Percentiles rank a stretch among this genome's conserved stretches.
Evolutionary conservation across 2,329 filamentous ascomycete species (phyloP).

Genomic region (Fusarium algeriense): DNA sequence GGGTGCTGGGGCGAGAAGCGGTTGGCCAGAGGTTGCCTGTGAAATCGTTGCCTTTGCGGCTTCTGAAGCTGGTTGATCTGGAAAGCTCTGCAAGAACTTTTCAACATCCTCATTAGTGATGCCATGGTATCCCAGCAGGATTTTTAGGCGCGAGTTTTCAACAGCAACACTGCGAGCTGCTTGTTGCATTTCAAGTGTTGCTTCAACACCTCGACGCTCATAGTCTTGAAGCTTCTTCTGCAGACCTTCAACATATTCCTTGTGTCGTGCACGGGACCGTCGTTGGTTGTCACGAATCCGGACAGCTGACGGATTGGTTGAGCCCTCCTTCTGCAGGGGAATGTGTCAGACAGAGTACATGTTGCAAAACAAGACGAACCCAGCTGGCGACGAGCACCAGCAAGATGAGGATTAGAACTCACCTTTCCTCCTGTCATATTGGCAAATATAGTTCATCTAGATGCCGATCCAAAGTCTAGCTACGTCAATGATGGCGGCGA

Average conservation of each 20-base stretch:
- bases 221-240: constrained; percentile 61
- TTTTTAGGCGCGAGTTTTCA: constrained; percentile 61
- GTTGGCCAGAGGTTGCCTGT: constrained; percentile 25
- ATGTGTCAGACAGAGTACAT: constrained; percentile 38
- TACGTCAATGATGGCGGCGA: constrained; percentile 40
- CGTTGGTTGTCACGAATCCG: constrained; percentile 66
- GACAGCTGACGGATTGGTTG: constrained; percentile 51
- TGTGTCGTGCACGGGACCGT: constrained; percentile 63
- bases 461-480: constrained; percentile 41
- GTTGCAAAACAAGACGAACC: constrained; percentile 13
- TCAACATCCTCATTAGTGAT: constrained; percentile 56
- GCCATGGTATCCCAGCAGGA: constrained; percentile 57
- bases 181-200: constrained; percentile 66
- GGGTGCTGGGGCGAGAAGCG: constrained; percentile 14
- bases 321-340: constrained; percentile 44
- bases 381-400: constrained; percentile 14
- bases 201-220: constrained; percentile 62
- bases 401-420: constrained; percentile 35
- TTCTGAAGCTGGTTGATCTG: constrained; percentile 49
- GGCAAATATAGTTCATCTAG: constrained; percentile 39
- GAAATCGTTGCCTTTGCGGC: constrained; percentile 45
- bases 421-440: constrained; percentile 49
- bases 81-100: constrained; percentile 54
- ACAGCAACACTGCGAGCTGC: constrained; percentile 63
- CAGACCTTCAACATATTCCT: constrained; percentile 63